Evolutionary conservation across 2,329 filamentous ascomycete species (phyloP).

Genomic region (Penicillium sp.): DNA sequence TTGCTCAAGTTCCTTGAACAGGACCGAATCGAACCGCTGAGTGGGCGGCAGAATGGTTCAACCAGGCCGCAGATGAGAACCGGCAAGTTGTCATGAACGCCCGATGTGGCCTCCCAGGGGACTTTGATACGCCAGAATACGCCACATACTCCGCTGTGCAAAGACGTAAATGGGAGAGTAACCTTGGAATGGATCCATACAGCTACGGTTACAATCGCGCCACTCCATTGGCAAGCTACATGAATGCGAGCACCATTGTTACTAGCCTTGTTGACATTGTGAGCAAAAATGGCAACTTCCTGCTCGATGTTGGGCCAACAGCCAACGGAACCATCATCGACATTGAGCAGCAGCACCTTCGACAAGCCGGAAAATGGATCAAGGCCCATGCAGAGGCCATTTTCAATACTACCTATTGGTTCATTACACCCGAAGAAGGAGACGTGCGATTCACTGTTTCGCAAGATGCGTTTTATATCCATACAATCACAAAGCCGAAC

Average conservation of each 20-base stretch:
- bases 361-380: slow-evolving; percentile 57
- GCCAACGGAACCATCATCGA: slow-evolving; percentile 57
- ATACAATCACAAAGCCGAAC: slow-evolving; percentile 47
- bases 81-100: slow-evolving; percentile 58
- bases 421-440: slow-evolving; percentile 47
- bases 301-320: slow-evolving; percentile 58
- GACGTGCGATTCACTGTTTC: slow-evolving; percentile 55
- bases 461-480: slow-evolving; percentile 54
- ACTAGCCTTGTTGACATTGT: slow-evolving; percentile 54
- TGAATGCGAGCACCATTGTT: slow-evolving; percentile 54
- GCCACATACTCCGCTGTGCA: slow-evolving; percentile 51
- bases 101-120: slow-evolving; percentile 56
- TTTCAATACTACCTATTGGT: slow-evolving; percentile 60
- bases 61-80: slow-evolving; percentile 37
- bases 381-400: slow-evolving; percentile 55
- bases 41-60: slow-evolving; percentile 47
- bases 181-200: slow-evolving; percentile 61
- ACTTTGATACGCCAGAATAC: slow-evolving; percentile 65
- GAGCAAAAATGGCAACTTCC: slow-evolving; percentile 57
- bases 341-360: slow-evolving; percentile 49
- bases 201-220: slow-evolving; percentile 61
- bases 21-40: slow-evolving; percentile 45
- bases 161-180: slow-evolving; percentile 60
- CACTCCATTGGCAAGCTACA: slow-evolving; percentile 51
- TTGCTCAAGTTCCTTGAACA: neutral